Evolutionary conservation across 331 rosid species (phyloP).

Genomic region (Quercus lobata): DNA sequence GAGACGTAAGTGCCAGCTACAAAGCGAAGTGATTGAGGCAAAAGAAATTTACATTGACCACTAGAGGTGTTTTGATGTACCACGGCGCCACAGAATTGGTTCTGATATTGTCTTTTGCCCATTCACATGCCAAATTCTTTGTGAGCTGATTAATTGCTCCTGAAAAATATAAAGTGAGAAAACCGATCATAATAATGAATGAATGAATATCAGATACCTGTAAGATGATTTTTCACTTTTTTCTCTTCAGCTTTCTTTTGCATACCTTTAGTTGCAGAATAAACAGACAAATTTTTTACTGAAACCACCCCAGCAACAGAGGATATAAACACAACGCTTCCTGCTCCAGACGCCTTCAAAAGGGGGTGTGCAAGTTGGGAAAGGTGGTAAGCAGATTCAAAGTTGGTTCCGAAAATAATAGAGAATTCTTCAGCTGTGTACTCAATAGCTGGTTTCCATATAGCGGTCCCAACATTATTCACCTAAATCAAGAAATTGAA

Average conservation of each 20-base stretch:
- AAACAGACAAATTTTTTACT: conserved; percentile 24
- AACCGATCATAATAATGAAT: not conserved
- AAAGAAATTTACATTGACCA: conserved; percentile 24
- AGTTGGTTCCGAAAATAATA: conserved; percentile 19
- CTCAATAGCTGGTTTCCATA: conserved; percentile 25
- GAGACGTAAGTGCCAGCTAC: no score
- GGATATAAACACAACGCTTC: conserved; percentile 43
- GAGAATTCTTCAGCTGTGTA: conserved; percentile 32
- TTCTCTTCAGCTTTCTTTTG: no score
- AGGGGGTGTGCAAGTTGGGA: conserved; percentile 42
- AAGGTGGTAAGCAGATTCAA: conserved; percentile 36
- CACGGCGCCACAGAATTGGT: conserved; percentile 41
- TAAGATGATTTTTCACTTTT: not conserved
- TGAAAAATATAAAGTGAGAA: conserved; percentile 14
- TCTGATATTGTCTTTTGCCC: conserved; percentile 46
- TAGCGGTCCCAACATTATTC: conserved; percentile 31
- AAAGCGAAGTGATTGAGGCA: no score
- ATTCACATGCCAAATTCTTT: conserved; percentile 39
- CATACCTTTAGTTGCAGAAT: conserved; percentile 39
- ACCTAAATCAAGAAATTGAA: conserved; percentile 12
- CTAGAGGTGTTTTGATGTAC: conserved; percentile 36
- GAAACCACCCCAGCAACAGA: conserved; percentile 33
- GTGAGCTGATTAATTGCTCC: conserved; percentile 43
- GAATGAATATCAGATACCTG: not conserved
- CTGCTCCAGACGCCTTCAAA: conserved; percentile 31